These are phyloP conservation scores for Kickxella alabastrina DNA, from an alignment of 192 early-diverging fungal genomes.

Conservation along the genomic window DNA sequence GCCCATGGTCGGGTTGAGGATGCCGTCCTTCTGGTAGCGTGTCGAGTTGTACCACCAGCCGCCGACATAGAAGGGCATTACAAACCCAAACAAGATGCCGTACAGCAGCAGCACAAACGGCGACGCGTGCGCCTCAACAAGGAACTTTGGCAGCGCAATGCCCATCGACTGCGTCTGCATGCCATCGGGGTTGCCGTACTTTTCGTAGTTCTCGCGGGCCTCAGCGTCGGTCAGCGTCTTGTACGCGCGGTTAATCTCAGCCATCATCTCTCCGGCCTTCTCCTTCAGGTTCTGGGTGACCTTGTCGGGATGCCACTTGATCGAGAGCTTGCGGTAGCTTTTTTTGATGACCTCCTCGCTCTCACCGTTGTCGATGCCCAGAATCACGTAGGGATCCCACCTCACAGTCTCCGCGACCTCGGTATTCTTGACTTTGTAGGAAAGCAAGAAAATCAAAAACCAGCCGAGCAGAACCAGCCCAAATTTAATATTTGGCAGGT, in stretches of 20 bases:
- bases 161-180: conserved; percentile 89
- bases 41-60: conserved; percentile 94
- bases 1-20: conserved; percentile 87
- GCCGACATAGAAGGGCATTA: conserved; percentile 84
- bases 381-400: conserved; percentile 95
- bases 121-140: conserved; percentile 84
- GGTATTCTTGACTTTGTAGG: conserved; percentile 56
- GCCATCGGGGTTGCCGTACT: conserved; percentile 96
- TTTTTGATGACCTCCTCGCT: conserved; percentile 60
- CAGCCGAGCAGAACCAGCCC: conserved; percentile 38
- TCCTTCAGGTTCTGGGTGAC: conserved; percentile 63
- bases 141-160: conserved; percentile 87
- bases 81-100: conserved; percentile 80
- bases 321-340: conserved; percentile 66
- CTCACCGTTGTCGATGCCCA: conserved; percentile 66
- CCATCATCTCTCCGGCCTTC: conserved; percentile 69
- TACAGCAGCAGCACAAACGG: conserved; percentile 82
- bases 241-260: conserved; percentile 89
- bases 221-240: conserved; percentile 94
- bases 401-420: conserved; percentile 58
- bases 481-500: conserved; percentile 24
- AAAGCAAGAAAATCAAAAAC: conserved; percentile 43
- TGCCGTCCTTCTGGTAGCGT: conserved; percentile 82
- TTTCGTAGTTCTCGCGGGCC: conserved; percentile 85
- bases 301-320: conserved; percentile 78